Evolutionary conservation across 2,329 filamentous ascomycete genomes (phyloP).

Genomic region (Fusarium sp.): DNA sequence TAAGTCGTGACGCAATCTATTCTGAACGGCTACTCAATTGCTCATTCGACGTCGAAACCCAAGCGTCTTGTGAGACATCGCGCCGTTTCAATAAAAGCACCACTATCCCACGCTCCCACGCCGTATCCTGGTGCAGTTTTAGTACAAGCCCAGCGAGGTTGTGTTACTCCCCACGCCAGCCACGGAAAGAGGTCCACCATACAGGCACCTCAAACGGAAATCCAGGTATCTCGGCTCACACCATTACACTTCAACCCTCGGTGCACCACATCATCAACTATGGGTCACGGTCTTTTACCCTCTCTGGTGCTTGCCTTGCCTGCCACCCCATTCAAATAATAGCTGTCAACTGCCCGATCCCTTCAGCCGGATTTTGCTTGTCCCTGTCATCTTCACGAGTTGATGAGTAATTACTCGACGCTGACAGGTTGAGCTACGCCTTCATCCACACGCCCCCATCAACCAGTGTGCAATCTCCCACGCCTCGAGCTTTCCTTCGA

Average conservation of each 20-base stretch:
- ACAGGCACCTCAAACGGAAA: slow-evolving; percentile 32
- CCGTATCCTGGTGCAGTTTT: slow-evolving; percentile 27
- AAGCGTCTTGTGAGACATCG: slow-evolving; percentile 18
- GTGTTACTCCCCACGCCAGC: slow-evolving; percentile 38
- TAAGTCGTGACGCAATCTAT: slow-evolving; percentile 47
- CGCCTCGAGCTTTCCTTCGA: slow-evolving; percentile 25
- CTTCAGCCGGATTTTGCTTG: slow-evolving; percentile 35
- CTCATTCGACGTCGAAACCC: slow-evolving; percentile 28
- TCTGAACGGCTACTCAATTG: slow-evolving; percentile 9
- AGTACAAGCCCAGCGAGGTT: slow-evolving; percentile 27
- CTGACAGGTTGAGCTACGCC: slow-evolving; percentile 51
- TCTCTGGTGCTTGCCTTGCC: slow-evolving; percentile 26
- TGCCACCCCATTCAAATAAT: slow-evolving; percentile 26
- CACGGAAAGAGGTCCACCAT: slow-evolving; percentile 38
- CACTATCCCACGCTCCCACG: slow-evolving; percentile 38
- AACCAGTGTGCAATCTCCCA: slow-evolving; percentile 38
- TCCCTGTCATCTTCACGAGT: slow-evolving; percentile 35
- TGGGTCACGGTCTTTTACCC: slow-evolving; percentile 22
- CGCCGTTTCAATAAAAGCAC: slow-evolving; percentile 22
- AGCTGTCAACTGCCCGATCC: slow-evolving; percentile 28
- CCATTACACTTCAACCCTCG: slow-evolving; percentile 30
- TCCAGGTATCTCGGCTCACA: slow-evolving; percentile 40
- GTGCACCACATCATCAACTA: slow-evolving; percentile 32
- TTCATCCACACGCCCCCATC: slow-evolving; percentile 41
- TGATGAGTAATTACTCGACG: slow-evolving; percentile 55